Percentiles rank a stretch among this genome's conserved stretches.
phyloP scores from a whole-genome alignment of 768 basidiomycete genomes.

The Cystobasidium ongulense region DNA sequence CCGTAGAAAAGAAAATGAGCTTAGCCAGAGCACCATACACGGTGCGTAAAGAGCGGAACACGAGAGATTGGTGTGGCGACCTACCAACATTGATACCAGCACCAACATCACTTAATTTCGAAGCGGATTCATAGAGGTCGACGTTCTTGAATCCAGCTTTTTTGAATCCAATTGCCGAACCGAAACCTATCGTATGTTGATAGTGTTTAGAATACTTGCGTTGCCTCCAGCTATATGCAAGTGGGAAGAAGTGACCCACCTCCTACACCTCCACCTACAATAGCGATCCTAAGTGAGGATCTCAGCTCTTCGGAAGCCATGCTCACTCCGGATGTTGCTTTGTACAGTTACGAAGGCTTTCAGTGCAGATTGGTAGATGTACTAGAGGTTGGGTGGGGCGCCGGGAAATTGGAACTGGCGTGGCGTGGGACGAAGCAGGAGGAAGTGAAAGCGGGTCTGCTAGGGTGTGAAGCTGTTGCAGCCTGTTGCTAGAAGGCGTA shows the following conservation, averaged over 20 bases:
- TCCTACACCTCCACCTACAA: not conserved
- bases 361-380: not conserved
- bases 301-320: not conserved
- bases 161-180: not conserved
- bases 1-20: not conserved
- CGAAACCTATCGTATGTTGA: not conserved
- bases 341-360: not conserved
- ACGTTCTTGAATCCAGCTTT: slow-evolving; percentile 16
- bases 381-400: not conserved
- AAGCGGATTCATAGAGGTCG: slow-evolving; percentile 8
- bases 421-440: not conserved
- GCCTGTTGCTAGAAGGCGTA: not conserved
- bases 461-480: not conserved
- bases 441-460: not conserved
- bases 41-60: not conserved
- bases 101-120: slow-evolving; percentile 9
- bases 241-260: not conserved
- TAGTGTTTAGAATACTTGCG: not conserved
- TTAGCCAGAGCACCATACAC: not conserved
- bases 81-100: slow-evolving; percentile 23
- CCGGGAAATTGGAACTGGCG: not conserved
- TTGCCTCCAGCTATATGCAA: not conserved
- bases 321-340: not conserved
- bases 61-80: not conserved
- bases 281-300: not conserved